Evolutionary conservation across 306 rosid genomes (phyloP), one percentile per base, ranked within the genome.

Genomic region (Carpinus fangiana): DNA sequence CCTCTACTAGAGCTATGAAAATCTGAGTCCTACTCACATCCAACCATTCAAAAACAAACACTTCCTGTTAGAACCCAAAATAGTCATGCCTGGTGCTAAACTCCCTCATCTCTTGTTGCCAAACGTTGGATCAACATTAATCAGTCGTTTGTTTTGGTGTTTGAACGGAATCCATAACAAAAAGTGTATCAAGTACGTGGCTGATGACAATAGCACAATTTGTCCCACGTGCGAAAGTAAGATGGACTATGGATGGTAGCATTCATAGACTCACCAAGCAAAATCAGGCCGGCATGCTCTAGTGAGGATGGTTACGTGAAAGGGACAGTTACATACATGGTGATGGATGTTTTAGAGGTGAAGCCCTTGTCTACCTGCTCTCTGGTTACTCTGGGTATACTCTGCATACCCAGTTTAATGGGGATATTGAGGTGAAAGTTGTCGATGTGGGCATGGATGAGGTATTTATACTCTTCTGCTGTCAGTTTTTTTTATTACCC

Each of bases 281-380:
- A 0, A 23, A 23, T 23, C 26, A 23, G 26, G 26, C 26, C 26
- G 26, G 26, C 26, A 23, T 0, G 26, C 26, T 23, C 34, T 28
- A 28, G 34, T 28, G 34, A 28, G 34, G 34, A 28, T 1, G 34
- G 34, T 28, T 28, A 28, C 34, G 34, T 28, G 34, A 28, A 28
- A 28, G 34, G 34, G 34, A 1, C 34, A 28, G 34, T 28, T 1
- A 28, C 34, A 28, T 28, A 28, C 34, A 28, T 28, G 34, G 34
- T 28, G 34, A 28, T 28, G 34, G 34, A 28, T 28, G 34, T 0
- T 28, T 28, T 28, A 28, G 34, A 12, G 12, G 88, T 84, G 36
- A 54, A 62, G 38, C 84, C 90, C 0, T 62, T 79, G 75, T 84
- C 88, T 0, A 60, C 84, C 1, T 68, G 76, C 1, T 72, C 83